These are phyloP conservation scores for Astrephomene gubernaculifera DNA, from an alignment of 139 green algal genomes.

Conservation along the genomic window DNA sequence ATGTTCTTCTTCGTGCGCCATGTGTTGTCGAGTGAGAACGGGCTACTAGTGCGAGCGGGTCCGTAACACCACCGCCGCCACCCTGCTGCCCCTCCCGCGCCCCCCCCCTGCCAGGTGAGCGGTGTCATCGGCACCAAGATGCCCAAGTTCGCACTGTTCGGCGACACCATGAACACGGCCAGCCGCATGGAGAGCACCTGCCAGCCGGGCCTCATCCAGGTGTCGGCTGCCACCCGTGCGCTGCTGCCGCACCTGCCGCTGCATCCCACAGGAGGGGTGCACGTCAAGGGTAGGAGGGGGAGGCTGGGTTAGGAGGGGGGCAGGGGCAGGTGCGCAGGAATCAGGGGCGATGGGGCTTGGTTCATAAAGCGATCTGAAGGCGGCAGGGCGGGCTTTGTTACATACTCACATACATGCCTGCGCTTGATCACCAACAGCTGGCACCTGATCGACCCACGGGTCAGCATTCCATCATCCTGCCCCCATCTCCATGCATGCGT, in stretches of 20 bases:
- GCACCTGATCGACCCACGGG: neutral
- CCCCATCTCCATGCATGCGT: no score
- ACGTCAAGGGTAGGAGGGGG: slow-evolving; percentile 26
- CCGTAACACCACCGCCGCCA: neutral
- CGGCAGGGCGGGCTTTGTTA: neutral
- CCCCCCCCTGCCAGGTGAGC: neutral
- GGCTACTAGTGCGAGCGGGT: neutral
- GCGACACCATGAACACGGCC: slow-evolving; percentile 57
- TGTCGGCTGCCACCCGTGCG: slow-evolving; percentile 1
- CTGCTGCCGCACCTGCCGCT: slow-evolving; percentile 27
- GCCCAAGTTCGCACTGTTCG: slow-evolving; percentile 48
- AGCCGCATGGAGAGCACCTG: slow-evolving; percentile 55
- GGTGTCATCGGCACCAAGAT: slow-evolving; percentile 59
- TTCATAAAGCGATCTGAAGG: neutral
- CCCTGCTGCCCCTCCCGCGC: neutral
- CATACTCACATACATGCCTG: no score
- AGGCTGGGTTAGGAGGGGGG: neutral
- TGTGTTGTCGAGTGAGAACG: neutral
- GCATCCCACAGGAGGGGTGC: slow-evolving; percentile 19
- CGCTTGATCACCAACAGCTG: neutral
- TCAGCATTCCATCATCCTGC: no score
- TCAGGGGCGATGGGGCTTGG: neutral
- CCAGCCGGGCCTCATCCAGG: slow-evolving; percentile 40
- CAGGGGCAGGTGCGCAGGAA: no score
- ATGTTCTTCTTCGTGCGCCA: neutral